Conservation (phyloP, 345 rosid species). For the Sonneratia alba region DNA sequence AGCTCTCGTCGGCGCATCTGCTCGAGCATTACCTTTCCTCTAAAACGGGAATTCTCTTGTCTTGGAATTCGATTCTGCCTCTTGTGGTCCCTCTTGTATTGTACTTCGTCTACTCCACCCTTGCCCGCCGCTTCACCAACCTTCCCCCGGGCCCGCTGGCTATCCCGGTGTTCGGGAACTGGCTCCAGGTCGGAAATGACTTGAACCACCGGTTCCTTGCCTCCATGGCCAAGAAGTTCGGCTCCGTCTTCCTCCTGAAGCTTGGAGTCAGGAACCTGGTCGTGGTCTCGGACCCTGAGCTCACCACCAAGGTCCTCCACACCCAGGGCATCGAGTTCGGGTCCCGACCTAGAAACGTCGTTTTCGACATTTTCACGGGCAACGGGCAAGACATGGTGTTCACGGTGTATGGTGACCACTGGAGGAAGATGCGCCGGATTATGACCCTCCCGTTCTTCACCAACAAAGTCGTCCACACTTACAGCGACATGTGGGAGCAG, state of each 20-base stretch:
- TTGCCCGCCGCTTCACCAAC: neutral
- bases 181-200: conserved; percentile 62
- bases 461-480: conserved; percentile 45
- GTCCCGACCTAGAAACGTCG: conserved; percentile 51
- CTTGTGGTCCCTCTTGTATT: neutral
- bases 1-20: neutral
- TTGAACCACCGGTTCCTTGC: conserved; percentile 50
- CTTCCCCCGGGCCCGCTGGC: conserved; percentile 43
- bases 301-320: conserved; percentile 46
- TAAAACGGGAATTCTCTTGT: neutral
- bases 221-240: conserved; percentile 31
- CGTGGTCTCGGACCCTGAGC: conserved; percentile 44
- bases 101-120: neutral
- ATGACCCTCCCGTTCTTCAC: conserved; percentile 65
- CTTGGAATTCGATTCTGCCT: neutral
- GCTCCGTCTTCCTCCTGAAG: conserved; percentile 38
- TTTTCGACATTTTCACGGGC: conserved; percentile 55
- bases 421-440: conserved; percentile 60
- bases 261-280: conserved; percentile 38
- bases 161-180: conserved; percentile 47
- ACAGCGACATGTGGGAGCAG: conserved; percentile 44
- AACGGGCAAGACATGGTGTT: conserved; percentile 66
- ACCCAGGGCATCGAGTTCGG: conserved; percentile 57
- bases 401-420: conserved; percentile 53
- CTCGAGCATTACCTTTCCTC: neutral